phyloP scores from a whole-genome alignment of 768 basidiomycete genomes.

The Holtermannia corniformis region DNA sequence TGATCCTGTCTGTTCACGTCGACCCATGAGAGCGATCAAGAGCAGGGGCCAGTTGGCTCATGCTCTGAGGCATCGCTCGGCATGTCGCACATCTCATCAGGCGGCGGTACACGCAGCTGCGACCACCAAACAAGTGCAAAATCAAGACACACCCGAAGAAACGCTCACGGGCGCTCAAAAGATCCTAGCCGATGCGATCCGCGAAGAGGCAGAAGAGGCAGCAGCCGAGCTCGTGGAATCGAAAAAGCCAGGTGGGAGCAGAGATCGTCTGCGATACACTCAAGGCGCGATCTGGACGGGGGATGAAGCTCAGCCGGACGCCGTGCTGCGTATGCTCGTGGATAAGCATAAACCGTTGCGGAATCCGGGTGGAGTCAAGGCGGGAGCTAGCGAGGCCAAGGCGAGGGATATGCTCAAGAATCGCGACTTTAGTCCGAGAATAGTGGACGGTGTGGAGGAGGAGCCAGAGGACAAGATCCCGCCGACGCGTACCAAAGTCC shows the following conservation, averaged over 20 bases:
- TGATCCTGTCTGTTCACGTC: too few relatives aligned
- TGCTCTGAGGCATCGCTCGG: too few relatives aligned
- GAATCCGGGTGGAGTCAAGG: constrained; percentile 39
- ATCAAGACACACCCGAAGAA: neutral
- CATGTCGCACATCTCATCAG: too few relatives aligned
- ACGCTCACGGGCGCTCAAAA: constrained; percentile 44
- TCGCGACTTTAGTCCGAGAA: constrained; percentile 44
- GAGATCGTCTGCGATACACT: constrained; percentile 42
- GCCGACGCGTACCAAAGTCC: constrained; percentile 29
- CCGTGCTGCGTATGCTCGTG: constrained; percentile 71
- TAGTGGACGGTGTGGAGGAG: neutral
- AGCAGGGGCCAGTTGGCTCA: too few relatives aligned
- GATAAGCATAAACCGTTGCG: constrained; percentile 70
- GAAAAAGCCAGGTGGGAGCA: constrained; percentile 12
- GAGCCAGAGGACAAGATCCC: constrained; percentile 1
- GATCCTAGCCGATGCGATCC: constrained; percentile 57
- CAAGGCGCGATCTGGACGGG: constrained; percentile 66
- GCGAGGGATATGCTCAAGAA: constrained; percentile 25
- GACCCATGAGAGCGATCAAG: too few relatives aligned
- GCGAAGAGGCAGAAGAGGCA: constrained; percentile 28
- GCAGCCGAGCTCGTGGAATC: constrained; percentile 3
- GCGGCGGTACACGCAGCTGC: neutral
- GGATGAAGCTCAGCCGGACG: constrained; percentile 60
- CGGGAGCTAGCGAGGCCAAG: constrained; percentile 11
- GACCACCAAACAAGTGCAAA: neutral